These are phyloP conservation scores for Teratosphaeria destructans DNA, from an alignment of 2,329 filamentous ascomycete genomes.

Conservation along the genomic window DNA sequence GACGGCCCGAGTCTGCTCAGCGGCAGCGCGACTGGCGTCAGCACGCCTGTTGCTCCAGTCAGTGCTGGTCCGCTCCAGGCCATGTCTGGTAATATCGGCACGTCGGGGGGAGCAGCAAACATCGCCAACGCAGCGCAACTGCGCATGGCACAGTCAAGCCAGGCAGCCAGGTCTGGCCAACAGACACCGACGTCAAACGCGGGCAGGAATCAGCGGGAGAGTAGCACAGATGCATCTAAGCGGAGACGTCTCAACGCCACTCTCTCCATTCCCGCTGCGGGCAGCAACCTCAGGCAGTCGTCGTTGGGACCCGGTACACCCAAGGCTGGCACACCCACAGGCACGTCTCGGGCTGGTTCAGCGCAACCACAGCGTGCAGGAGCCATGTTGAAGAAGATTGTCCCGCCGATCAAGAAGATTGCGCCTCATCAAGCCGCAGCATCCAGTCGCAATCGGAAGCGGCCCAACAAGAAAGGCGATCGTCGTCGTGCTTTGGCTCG, in stretches of 20 bases:
- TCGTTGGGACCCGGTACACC: slow-evolving; percentile 55
- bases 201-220: slow-evolving; percentile 24
- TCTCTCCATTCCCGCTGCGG: slow-evolving; percentile 44
- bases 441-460: slow-evolving; percentile 12
- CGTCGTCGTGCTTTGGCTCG: slow-evolving; percentile 26
- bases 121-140: slow-evolving; percentile 42
- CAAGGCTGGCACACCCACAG: slow-evolving; percentile 44
- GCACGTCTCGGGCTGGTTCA: slow-evolving; percentile 47
- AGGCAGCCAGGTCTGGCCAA: slow-evolving; percentile 5
- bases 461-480: slow-evolving; percentile 14
- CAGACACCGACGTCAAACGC: slow-evolving; percentile 13
- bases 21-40: slow-evolving; percentile 22
- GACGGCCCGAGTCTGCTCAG: slow-evolving; percentile 49
- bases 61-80: slow-evolving; percentile 40
- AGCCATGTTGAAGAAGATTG: slow-evolving; percentile 17
- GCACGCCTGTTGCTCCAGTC: slow-evolving; percentile 12
- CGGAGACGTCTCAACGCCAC: slow-evolving; percentile 47
- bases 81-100: slow-evolving; percentile 45
- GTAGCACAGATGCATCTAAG: slow-evolving; percentile 41
- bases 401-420: slow-evolving; percentile 35
- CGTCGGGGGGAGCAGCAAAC: slow-evolving; percentile 38
- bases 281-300: slow-evolving; percentile 48
- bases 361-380: slow-evolving; percentile 38
- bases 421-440: slow-evolving; percentile 4
- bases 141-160: slow-evolving; percentile 28